Base-by-base conservation (phyloP, 768 basidiomycete genomes). In the Leccinum barrowsii region DNA sequence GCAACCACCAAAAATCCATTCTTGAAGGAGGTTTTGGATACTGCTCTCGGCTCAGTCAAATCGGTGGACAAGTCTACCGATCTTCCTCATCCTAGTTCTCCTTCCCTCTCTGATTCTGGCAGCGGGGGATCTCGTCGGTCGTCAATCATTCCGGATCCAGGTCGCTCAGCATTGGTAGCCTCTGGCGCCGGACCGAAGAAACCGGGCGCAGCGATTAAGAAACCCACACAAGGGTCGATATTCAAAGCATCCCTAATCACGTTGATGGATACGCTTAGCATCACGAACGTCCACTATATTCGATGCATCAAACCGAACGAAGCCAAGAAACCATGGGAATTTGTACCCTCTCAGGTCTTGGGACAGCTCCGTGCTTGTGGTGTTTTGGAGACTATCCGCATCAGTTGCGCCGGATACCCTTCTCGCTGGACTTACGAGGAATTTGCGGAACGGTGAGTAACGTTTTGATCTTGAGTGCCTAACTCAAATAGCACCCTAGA, bases 221-320 rank as follows among this genome's bases (percentile, higher is more conserved):
- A 99, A 71, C 97, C 95, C 1, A 99, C 97, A 0, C 90, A 98
- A 63, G 97, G 96, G 24, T 95, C 92, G 6, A 99, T 99, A 71
- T 99, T 99, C 83, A 99, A 99, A 72, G 85, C 89, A 2, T 98
- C 95, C 0, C 77, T 99, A 54, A 89, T 91, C 70, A 89, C 85
- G 50, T 78, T 99, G 47, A 99, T 99, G 96, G 94, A 97, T 37
- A 99, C 97, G 0, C 87, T 99, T 63, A 89, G 92, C 67, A 89
- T 92, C 59, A 99, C 97, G 12, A 98, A 99, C 67, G 97, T 98
- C 1, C 97, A 99, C 70, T 99, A 99, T 70, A 99, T 99, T 69
- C 86, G 97, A 50, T 99, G 97, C 73, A 98, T 99, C 79, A 99
- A 99, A 73, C 97, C 97, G 2, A 99, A 99, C 71, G 97, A 99